A percentile compares a stretch with the other conserved stretches of the same genome.
These are phyloP conservation scores for Dictyostelium brefeldianum DNA, from an alignment of 78 protist genomes.

Conservation along the genomic window DNA sequence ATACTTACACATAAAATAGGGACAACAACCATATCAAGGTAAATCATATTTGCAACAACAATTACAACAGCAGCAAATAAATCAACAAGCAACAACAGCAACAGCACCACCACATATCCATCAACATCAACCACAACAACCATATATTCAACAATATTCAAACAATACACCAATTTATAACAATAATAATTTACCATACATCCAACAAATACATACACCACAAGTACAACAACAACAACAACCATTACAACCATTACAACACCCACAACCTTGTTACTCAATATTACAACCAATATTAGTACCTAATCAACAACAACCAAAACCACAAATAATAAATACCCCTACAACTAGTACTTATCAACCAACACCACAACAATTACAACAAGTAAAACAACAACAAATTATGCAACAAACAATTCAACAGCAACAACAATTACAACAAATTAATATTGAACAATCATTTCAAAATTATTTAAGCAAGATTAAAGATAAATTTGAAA, in stretches of 20 bases:
- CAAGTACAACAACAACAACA: background rate
- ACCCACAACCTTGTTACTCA: background rate
- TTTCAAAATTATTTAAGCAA: background rate
- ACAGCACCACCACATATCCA: too few relatives aligned
- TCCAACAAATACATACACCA: background rate
- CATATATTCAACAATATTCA: too few relatives aligned
- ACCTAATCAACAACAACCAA: background rate
- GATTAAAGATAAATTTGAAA: slow-evolving; percentile 18
- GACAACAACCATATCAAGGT: too few relatives aligned
- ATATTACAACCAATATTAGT: too few relatives aligned
- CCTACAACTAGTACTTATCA: background rate
- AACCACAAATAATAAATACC: background rate
- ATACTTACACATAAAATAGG: too few relatives aligned
- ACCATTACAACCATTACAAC: background rate
- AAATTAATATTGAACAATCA: background rate
- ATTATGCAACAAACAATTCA: background rate
- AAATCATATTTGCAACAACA: too few relatives aligned
- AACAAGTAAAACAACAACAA: slow-evolving; percentile 21
- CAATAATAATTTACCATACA: too few relatives aligned
- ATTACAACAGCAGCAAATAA: too few relatives aligned
- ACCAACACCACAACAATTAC: background rate
- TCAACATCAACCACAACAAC: too few relatives aligned
- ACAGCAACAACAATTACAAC: background rate
- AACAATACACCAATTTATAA: too few relatives aligned
- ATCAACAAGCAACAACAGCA: too few relatives aligned